phyloP scores from a whole-genome alignment of 2,329 filamentous ascomycete genomes.

The Mycogone perniciosa region DNA sequence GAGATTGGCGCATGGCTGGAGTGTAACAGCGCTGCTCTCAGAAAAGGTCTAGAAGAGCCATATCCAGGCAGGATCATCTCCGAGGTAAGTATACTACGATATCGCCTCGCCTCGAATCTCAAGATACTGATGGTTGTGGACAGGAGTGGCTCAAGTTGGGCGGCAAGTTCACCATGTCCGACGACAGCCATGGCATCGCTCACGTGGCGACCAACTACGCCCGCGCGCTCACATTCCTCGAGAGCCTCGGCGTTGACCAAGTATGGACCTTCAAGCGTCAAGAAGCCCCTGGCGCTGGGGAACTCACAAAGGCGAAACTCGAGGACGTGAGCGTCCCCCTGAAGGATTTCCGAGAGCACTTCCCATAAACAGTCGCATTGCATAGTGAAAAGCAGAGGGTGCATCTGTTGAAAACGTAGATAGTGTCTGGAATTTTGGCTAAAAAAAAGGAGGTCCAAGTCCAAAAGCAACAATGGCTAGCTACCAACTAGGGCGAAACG shows the following conservation, averaged over 20 bases:
- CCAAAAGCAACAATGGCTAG: no score
- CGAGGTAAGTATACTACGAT: constrained; percentile 45
- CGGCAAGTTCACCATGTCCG: constrained; percentile 82
- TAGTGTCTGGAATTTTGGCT: no score
- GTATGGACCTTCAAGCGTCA: constrained; percentile 51
- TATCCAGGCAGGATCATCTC: constrained; percentile 80
- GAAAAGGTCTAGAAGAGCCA: constrained; percentile 85
- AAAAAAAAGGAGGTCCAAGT: no score
- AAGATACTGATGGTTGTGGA: constrained; percentile 4
- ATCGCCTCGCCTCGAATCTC: background rate
- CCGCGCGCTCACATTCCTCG: constrained; percentile 63
- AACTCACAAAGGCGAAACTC: constrained; percentile 29
- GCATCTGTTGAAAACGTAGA: no score
- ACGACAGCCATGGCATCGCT: constrained; percentile 85
- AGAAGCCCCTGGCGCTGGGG: constrained; percentile 23
- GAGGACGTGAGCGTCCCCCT: constrained; percentile 40
- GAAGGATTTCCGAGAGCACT: constrained; percentile 30
- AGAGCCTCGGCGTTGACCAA: constrained; percentile 55
- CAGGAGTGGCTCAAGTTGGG: constrained; percentile 66
- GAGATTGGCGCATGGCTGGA: constrained; percentile 78
- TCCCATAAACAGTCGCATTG: constrained; percentile 8
- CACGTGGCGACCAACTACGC: constrained; percentile 84
- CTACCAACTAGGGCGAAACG: background rate
- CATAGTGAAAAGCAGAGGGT: background rate
- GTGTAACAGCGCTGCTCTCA: constrained; percentile 78